Percentiles rank a stretch among this genome's conserved stretches.
Conservation (phyloP, 441 rosid species). For the Cnidoscolus chayamansa region DNA sequence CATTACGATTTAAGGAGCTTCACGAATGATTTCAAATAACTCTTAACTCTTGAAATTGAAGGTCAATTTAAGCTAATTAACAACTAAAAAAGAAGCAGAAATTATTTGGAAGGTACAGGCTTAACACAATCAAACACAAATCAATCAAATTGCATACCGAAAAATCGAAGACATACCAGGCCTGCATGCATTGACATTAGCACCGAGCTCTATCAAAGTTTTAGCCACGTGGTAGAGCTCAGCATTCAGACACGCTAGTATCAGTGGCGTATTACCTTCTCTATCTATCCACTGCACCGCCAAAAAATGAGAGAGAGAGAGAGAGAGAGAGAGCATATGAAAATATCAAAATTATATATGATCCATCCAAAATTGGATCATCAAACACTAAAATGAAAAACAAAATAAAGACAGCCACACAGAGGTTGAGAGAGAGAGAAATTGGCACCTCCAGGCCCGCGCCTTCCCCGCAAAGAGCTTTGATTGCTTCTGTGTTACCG, state of each 20-base stretch:
- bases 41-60: not conserved
- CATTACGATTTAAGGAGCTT: too few relatives aligned
- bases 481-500: slow-evolving; percentile 73
- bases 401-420: not conserved
- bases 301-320: not conserved
- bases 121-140: not conserved
- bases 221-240: slow-evolving; percentile 58
- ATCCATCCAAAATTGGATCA: slow-evolving; percentile 10
- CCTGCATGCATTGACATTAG: slow-evolving; percentile 78
- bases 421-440: not conserved
- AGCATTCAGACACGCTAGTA: slow-evolving; percentile 63
- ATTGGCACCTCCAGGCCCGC: slow-evolving; percentile 75
- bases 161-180: slow-evolving; percentile 43
- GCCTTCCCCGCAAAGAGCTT: slow-evolving; percentile 65
- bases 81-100: not conserved
- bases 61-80: not conserved
- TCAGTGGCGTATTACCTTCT: slow-evolving; percentile 90
- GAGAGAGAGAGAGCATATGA: not conserved
- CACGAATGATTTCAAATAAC: not conserved
- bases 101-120: not conserved
- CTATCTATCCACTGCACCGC: slow-evolving; percentile 67
- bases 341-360: not conserved
- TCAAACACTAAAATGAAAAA: not conserved
- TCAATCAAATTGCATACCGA: not conserved
- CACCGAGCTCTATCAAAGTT: slow-evolving; percentile 78